Conservation (phyloP, 495 filamentous ascomycete species). For the Letharia lupina region DNA sequence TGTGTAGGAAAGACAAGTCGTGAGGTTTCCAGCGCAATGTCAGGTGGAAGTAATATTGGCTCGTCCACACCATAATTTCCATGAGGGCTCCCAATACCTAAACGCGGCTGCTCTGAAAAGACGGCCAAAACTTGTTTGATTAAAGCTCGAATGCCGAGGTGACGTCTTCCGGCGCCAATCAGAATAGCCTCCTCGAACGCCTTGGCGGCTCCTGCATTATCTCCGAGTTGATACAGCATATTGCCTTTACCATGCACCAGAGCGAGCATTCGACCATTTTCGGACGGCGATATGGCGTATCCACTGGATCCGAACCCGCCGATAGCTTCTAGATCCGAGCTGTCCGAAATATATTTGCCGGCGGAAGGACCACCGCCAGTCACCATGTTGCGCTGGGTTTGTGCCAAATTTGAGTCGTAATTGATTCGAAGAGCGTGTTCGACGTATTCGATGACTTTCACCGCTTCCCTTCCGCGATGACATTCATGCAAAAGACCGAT, state of each 20-base stretch:
- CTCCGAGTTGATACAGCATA: conserved; percentile 88
- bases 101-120: conserved; percentile 42
- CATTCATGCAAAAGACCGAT: conserved; percentile 78
- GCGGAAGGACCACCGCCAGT: conserved; percentile 34
- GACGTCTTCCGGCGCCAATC: conserved; percentile 68
- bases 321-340: not conserved
- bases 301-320: conserved; percentile 57
- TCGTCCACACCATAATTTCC: conserved; percentile 34
- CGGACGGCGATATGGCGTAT: conserved; percentile 74
- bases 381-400: conserved; percentile 26
- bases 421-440: conserved; percentile 60
- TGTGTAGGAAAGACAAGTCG: conserved; percentile 70
- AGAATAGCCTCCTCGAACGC: conserved; percentile 94
- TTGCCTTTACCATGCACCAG: conserved; percentile 96
- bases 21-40: conserved; percentile 75
- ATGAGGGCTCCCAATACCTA: conserved; percentile 27
- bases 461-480: conserved; percentile 74
- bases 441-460: conserved; percentile 85
- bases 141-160: conserved; percentile 65
- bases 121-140: conserved; percentile 75
- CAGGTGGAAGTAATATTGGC: conserved; percentile 73
- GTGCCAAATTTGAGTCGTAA: conserved; percentile 32
- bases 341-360: conserved; percentile 39
- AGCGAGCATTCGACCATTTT: conserved; percentile 89
- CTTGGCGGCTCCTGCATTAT: conserved; percentile 72